phyloP scores from a whole-genome alignment of 345 rosid genomes.

The Citrus reticulata region DNA sequence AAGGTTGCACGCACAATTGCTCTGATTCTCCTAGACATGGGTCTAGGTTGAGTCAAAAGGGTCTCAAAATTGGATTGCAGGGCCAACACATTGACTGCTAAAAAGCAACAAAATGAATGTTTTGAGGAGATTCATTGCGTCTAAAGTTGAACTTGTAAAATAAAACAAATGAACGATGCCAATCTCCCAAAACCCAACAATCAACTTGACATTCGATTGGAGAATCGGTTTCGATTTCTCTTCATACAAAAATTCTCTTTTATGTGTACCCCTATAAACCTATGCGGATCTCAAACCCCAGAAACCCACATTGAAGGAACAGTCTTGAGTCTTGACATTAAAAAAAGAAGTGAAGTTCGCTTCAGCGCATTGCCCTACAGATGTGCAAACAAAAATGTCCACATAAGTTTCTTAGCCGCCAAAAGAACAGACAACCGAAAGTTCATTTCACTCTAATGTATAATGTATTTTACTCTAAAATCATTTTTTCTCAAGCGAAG shows the following conservation, averaged over 20 bases:
- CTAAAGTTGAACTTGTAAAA: conserved; percentile 8
- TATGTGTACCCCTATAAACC: conserved; percentile 15
- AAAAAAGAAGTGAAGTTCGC: not conserved
- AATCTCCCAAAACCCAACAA: conserved; percentile 23
- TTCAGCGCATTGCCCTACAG: conserved; percentile 15
- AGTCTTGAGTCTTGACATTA: conserved; percentile 2
- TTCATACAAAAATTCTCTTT: conserved; percentile 29
- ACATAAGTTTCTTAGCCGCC: not conserved
- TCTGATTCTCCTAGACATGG: conserved; percentile 42
- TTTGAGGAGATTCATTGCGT: conserved; percentile 32
- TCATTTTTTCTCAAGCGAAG: not conserved
- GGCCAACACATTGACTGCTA: conserved; percentile 28
- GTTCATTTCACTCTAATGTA: not conserved
- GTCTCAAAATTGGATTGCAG: conserved; percentile 27
- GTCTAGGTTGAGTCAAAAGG: conserved; percentile 66
- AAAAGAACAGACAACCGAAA: not conserved
- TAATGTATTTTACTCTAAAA: not conserved
- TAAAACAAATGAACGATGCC: not conserved
- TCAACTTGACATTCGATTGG: conserved; percentile 8
- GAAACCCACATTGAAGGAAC: conserved; percentile 26
- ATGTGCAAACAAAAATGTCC: conserved; percentile 23
- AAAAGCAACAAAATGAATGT: conserved; percentile 37
- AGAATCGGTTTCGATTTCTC: conserved; percentile 8
- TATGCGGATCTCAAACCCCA: conserved; percentile 16
- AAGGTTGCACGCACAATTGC: conserved; percentile 22